A percentile compares a stretch with the other conserved stretches of the same genome.
These are phyloP conservation scores for Alloteropsis semialata DNA, from an alignment of 176 grass and related monocot species.

Conservation along the genomic window DNA sequence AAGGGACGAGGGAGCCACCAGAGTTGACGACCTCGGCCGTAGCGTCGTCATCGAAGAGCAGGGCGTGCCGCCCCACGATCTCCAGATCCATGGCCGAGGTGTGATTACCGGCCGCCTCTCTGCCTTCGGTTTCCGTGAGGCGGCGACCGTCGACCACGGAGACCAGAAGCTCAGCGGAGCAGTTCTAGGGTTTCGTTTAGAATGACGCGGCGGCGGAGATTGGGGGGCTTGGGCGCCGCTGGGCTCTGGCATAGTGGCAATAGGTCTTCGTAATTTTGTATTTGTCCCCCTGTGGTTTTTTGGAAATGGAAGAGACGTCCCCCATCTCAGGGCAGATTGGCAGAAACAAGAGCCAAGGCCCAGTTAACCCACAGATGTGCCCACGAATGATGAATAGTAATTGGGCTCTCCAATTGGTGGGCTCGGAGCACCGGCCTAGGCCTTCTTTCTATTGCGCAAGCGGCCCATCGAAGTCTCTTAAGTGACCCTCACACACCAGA, in stretches of 20 bases:
- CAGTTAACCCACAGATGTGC: neutral
- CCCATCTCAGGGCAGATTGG: neutral
- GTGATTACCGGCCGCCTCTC: neutral
- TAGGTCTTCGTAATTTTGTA: neutral
- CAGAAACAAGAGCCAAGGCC: neutral
- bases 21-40: conserved; percentile 72
- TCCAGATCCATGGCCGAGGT: conserved; percentile 61
- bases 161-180: conserved; percentile 6
- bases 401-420: neutral
- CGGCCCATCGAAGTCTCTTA: neutral
- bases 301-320: neutral
- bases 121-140: neutral
- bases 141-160: conserved; percentile 1
- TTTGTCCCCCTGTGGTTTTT: neutral
- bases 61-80: conserved; percentile 68
- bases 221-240: neutral
- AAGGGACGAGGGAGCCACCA: conserved; percentile 73
- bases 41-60: conserved; percentile 91
- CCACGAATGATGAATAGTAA: neutral
- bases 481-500: no score
- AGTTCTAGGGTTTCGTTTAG: conserved; percentile 42
- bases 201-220: neutral
- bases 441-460: no score
- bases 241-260: neutral
- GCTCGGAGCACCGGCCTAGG: neutral